These are phyloP conservation scores for Cytospora leucostoma DNA, from an alignment of 2,329 filamentous ascomycete genomes.

Conservation along the genomic window DNA sequence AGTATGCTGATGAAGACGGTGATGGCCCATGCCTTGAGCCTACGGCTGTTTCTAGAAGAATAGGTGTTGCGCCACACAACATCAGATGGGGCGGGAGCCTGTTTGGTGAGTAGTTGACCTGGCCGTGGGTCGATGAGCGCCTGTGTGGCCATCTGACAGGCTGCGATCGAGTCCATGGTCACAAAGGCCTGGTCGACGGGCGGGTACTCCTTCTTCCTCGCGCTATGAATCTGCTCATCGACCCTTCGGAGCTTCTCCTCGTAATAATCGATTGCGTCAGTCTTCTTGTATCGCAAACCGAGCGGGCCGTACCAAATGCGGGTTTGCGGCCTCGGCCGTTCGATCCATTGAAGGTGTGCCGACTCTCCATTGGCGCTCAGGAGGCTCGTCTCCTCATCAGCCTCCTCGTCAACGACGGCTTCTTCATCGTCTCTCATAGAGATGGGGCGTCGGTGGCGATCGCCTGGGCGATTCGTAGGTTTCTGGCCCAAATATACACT, in stretches of 20 bases:
- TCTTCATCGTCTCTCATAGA: slow-evolving; percentile 32
- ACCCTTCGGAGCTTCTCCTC: slow-evolving; percentile 79
- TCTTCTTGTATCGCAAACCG: slow-evolving; percentile 67
- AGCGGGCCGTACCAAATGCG: slow-evolving; percentile 79
- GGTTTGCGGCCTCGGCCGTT: slow-evolving; percentile 63
- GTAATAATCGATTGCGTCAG: slow-evolving; percentile 94
- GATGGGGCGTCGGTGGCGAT: slow-evolving; percentile 20
- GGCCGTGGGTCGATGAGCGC: slow-evolving; percentile 90
- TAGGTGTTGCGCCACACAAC: slow-evolving; percentile 98
- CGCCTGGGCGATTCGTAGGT: slow-evolving; percentile 39
- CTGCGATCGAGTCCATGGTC: slow-evolving; percentile 93
- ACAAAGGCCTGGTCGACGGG: slow-evolving; percentile 89
- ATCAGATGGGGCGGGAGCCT: slow-evolving; percentile 85
- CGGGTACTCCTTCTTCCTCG: slow-evolving; percentile 74
- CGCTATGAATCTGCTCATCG: slow-evolving; percentile 71
- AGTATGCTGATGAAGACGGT: slow-evolving; percentile 81
- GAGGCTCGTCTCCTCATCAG: slow-evolving; percentile 42
- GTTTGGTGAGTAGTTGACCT: slow-evolving; percentile 78
- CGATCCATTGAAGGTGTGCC: slow-evolving; percentile 41
- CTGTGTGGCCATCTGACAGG: slow-evolving; percentile 93
- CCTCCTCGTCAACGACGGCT: slow-evolving; percentile 41
- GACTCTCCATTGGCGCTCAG: slow-evolving; percentile 4
- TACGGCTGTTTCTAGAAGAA: slow-evolving; percentile 69
- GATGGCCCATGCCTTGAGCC: slow-evolving; percentile 78
- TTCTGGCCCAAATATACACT: slow-evolving; percentile 69